Conservation (phyloP, 2,329 filamentous ascomycete genomes). For the Sporothrix humicola region DNA sequence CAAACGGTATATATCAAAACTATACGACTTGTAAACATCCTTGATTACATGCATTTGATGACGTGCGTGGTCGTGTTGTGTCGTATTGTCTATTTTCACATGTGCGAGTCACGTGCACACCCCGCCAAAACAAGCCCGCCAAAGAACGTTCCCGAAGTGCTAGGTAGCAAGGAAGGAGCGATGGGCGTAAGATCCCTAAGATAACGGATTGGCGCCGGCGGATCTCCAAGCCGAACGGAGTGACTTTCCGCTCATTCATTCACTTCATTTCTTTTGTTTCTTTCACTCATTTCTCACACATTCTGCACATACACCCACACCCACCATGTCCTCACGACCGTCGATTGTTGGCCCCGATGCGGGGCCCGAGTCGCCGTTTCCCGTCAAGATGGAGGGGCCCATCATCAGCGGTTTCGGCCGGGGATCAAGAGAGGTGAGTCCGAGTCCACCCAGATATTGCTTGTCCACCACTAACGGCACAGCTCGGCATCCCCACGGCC, state of each 20-base stretch:
- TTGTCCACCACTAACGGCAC: no score
- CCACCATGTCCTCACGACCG: slow-evolving; percentile 54
- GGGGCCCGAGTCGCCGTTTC: slow-evolving; percentile 79
- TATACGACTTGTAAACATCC: no score
- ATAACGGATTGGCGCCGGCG: slow-evolving; percentile 17
- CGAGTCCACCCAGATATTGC: no score
- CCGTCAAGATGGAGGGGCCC: slow-evolving; percentile 79
- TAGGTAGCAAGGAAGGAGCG: background rate
- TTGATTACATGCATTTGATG: background rate
- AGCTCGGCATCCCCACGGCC: slow-evolving; percentile 93
- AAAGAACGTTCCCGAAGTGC: background rate
- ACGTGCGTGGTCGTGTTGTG: background rate
- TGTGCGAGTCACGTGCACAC: slow-evolving; percentile 19
- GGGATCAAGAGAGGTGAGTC: slow-evolving; percentile 82
- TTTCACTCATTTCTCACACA: background rate
- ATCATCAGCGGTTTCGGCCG: slow-evolving; percentile 94
- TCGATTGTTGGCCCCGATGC: slow-evolving; percentile 73
- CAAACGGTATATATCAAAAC: no score
- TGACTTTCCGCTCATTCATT: background rate
- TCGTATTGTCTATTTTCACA: background rate
- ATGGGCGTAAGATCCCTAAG: background rate
- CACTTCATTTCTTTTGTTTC: no score
- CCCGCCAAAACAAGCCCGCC: background rate
- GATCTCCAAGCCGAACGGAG: slow-evolving; percentile 4
- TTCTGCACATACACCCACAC: background rate